Percentiles rank a stretch among this genome's conserved stretches.
These are phyloP conservation scores for Fusarium mangiferae DNA, from an alignment of 2,329 filamentous ascomycete genomes.

Conservation along the genomic window DNA sequence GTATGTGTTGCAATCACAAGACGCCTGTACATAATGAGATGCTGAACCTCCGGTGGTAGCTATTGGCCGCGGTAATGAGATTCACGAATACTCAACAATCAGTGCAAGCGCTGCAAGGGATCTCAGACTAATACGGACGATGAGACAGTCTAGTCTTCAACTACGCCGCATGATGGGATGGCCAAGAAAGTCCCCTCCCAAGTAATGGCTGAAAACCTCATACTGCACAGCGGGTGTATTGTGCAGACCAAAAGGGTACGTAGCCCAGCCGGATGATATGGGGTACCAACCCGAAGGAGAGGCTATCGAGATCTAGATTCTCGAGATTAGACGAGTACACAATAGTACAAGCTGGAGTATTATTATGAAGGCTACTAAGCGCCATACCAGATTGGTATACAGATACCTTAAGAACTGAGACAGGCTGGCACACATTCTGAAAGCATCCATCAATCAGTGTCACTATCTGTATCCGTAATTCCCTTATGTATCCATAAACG, in stretches of 20 bases:
- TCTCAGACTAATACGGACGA: not conserved
- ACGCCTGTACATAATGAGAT: slow-evolving; percentile 10
- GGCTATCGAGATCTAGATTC: slow-evolving; percentile 33
- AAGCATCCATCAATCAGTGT: not conserved
- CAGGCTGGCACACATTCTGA: not conserved
- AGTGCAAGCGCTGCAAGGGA: slow-evolving; percentile 1
- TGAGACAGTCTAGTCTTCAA: slow-evolving; percentile 8
- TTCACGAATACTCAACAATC: slow-evolving; percentile 1
- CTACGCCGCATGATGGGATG: slow-evolving; percentile 5
- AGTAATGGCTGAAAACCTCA: not conserved
- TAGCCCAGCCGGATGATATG: not conserved
- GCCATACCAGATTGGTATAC: not conserved
- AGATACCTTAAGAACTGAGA: not conserved
- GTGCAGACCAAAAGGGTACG: not conserved
- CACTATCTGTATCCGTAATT: not conserved
- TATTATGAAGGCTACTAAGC: not conserved
- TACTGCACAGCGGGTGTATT: not conserved
- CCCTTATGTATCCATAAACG: not conserved
- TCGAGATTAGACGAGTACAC: slow-evolving; percentile 27
- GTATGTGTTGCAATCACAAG: not conserved
- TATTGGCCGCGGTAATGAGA: not conserved
- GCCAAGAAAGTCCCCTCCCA: not conserved
- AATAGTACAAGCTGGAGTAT: not conserved
- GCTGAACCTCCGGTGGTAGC: not conserved
- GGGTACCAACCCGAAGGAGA: not conserved